Evolutionary conservation across 1,284 basidiomycete genomes (phyloP).

Genomic region (Sporisorium sorghi): DNA sequence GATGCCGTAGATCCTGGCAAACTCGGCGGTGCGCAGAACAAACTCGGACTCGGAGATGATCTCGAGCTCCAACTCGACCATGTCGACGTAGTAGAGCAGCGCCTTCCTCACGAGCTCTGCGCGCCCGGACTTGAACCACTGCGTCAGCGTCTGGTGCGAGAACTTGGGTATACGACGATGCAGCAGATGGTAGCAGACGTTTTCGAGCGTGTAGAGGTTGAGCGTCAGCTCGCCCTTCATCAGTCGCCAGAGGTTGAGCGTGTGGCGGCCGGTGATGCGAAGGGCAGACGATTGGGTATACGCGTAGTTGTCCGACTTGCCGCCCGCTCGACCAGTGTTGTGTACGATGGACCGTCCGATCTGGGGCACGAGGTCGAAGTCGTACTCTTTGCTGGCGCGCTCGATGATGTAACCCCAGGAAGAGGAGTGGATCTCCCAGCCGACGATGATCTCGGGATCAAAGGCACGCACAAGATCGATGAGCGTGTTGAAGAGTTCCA

Average conservation of each 20-base stretch:
- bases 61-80: constrained; percentile 52
- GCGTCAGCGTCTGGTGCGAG: constrained; percentile 76
- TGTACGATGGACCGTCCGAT: constrained; percentile 67
- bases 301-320: constrained; percentile 57
- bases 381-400: constrained; percentile 72
- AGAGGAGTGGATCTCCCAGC: constrained; percentile 88
- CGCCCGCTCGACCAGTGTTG: constrained; percentile 56
- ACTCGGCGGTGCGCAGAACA: constrained; percentile 75
- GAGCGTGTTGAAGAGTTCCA: constrained; percentile 83
- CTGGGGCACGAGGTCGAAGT: constrained; percentile 69
- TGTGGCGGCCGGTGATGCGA: constrained; percentile 86
- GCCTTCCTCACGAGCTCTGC: constrained; percentile 34
- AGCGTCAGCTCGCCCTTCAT: constrained; percentile 87
- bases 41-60: constrained; percentile 64
- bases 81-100: constrained; percentile 56
- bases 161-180: constrained; percentile 77
- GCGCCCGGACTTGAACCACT: constrained; percentile 75
- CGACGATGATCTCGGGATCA: constrained; percentile 90
- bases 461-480: constrained; percentile 81
- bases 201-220: constrained; percentile 88
- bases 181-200: constrained; percentile 75
- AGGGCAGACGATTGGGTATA: constrained; percentile 89
- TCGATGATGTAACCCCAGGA: constrained; percentile 91
- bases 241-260: constrained; percentile 91
- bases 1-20: constrained; percentile 94